Evolutionary conservation across 495 filamentous ascomycete genomes (phyloP).

Genomic region (Alectoria sarmentosa): DNA sequence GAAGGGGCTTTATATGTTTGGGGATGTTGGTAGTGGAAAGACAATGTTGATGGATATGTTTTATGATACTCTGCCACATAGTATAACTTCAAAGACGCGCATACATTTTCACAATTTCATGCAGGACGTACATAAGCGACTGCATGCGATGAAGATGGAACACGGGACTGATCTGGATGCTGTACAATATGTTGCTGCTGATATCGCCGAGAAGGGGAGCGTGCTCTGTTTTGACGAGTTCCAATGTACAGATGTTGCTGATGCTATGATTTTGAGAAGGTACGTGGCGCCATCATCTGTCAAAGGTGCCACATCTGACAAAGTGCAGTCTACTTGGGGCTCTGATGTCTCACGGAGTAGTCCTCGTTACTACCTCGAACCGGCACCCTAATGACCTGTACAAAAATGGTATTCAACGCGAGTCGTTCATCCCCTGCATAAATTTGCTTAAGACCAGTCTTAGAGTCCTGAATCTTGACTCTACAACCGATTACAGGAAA

Average conservation of each 20-base stretch:
- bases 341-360: conserved; percentile 93
- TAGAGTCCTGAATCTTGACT: conserved; percentile 88
- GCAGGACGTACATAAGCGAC: conserved; percentile 91
- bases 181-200: conserved; percentile 85
- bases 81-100: conserved; percentile 78
- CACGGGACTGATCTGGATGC: conserved; percentile 89
- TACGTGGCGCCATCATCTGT: conserved; percentile 25
- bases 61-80: conserved; percentile 80
- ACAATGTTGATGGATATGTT: conserved; percentile 99
- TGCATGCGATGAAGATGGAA: conserved; percentile 83
- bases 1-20: conserved; percentile 89
- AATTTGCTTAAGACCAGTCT: conserved; percentile 77
- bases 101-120: conserved; percentile 99
- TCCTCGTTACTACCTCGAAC: conserved; percentile 95
- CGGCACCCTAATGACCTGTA: conserved; percentile 93
- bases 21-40: conserved; percentile 96
- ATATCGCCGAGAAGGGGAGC: conserved; percentile 76
- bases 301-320: conserved; percentile 13
- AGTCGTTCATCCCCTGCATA: conserved; percentile 93
- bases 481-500: conserved; percentile 93
- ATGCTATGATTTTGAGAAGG: conserved; percentile 94
- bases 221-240: conserved; percentile 98
- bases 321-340: conserved; percentile 66
- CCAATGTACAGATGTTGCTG: conserved; percentile 96
- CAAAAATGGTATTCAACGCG: conserved; percentile 94